A percentile compares a stretch with the other conserved stretches of the same genome.
These are phyloP conservation scores for Melanopsichium pennsylvanicum DNA, from an alignment of 1,284 basidiomycete genomes.

Conservation along the genomic window DNA sequence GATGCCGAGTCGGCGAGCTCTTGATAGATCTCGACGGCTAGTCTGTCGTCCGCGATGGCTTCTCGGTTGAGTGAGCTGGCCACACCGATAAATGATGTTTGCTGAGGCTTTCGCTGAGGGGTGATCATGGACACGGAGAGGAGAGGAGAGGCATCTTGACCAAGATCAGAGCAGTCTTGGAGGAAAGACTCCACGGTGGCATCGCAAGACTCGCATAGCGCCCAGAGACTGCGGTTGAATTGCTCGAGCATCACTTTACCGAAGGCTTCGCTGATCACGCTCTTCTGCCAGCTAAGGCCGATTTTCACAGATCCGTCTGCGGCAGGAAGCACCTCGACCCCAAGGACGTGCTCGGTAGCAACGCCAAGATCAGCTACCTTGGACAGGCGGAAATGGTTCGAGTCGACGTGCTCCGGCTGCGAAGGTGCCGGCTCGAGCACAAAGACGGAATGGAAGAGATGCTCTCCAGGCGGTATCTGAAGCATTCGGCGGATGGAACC, in stretches of 20 bases:
- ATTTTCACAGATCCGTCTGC: constrained; percentile 36
- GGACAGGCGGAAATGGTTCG: constrained; percentile 16
- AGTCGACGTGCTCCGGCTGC: neutral
- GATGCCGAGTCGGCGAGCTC: constrained; percentile 11
- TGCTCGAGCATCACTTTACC: constrained; percentile 47
- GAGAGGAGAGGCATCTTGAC: neutral
- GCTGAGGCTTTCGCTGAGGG: neutral
- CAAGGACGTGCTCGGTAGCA: constrained; percentile 58
- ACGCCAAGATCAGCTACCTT: constrained; percentile 49
- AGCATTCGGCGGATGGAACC: constrained; percentile 58
- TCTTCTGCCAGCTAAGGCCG: constrained; percentile 43
- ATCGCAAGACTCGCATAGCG: constrained; percentile 23
- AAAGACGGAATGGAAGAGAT: constrained; percentile 63
- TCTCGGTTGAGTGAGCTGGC: constrained; percentile 11
- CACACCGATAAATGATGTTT: constrained; percentile 1
- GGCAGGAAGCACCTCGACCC: constrained; percentile 52
- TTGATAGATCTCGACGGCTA: constrained; percentile 41
- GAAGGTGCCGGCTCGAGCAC: constrained; percentile 54
- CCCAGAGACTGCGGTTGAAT: constrained; percentile 38
- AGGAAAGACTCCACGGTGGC: constrained; percentile 8
- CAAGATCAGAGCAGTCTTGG: neutral
- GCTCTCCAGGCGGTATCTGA: constrained; percentile 43
- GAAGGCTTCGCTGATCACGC: constrained; percentile 32
- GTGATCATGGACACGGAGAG: constrained; percentile 7
- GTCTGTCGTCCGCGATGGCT: constrained; percentile 13